Evolutionary conservation across 495 filamentous ascomycete genomes (phyloP).

Genomic region (Aspergillus ostianus): DNA sequence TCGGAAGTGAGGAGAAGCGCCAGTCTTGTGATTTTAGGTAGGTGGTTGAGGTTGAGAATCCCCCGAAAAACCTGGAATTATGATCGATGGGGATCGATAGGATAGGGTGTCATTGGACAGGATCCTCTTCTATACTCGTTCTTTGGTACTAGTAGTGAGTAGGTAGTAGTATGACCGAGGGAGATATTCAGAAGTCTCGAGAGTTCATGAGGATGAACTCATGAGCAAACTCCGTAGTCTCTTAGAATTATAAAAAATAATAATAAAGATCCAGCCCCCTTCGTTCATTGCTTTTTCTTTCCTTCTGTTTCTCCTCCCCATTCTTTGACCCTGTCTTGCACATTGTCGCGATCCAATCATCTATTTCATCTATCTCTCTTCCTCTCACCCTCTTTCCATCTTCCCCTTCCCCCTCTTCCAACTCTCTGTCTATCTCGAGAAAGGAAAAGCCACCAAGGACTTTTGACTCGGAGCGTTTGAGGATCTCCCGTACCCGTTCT

Average conservation of each 20-base stretch:
- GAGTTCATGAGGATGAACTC: not conserved
- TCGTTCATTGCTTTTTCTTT: conserved; percentile 1
- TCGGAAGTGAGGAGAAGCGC: conserved; percentile 18
- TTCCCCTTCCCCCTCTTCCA: not conserved
- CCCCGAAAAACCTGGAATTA: not conserved
- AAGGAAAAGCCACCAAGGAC: not conserved
- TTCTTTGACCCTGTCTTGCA: no score
- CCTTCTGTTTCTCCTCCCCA: not conserved
- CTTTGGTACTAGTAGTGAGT: not conserved
- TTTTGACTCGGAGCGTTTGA: conserved; percentile 1
- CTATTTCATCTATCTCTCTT: not conserved
- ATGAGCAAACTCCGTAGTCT: not conserved
- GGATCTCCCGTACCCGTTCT: not conserved
- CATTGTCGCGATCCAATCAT: not conserved
- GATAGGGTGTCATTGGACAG: not conserved
- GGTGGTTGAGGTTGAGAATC: not conserved
- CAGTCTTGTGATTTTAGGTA: conserved; percentile 18
- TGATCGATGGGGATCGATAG: not conserved
- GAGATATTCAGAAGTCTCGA: not conserved
- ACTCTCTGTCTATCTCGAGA: no score
- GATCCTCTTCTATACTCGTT: not conserved
- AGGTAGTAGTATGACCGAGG: not conserved
- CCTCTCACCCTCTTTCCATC: no score
- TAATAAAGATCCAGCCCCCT: not conserved
- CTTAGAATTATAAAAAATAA: not conserved